phyloP scores from a whole-genome alignment of 805 yeast species.

The Zygosaccharomyces bisporus region DNA sequence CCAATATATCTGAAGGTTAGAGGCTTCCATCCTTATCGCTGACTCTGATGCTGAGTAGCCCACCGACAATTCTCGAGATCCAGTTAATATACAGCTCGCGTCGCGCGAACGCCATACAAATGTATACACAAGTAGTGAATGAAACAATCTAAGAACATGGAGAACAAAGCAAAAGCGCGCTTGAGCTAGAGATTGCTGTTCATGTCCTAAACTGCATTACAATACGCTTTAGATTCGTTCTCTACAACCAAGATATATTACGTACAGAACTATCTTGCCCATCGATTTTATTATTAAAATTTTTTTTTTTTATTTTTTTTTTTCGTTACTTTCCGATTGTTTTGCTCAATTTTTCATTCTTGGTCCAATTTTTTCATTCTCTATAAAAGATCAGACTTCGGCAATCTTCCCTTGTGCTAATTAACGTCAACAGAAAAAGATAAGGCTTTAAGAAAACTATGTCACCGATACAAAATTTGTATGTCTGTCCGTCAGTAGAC shows the following conservation, averaged over 20 bases:
- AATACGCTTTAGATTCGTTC: neutral
- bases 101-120: neutral
- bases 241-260: too few species aligned
- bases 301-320: too few species aligned
- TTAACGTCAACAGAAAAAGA: neutral
- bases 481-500: slow-evolving; percentile 4
- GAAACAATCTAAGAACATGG: too few species aligned
- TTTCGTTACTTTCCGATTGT: too few species aligned
- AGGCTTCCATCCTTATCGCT: slow-evolving; percentile 18
- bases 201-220: neutral
- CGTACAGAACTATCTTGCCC: slow-evolving; percentile 2
- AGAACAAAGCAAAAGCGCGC: neutral
- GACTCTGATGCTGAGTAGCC: neutral
- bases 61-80: neutral
- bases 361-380: too few species aligned
- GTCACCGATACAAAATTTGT: neutral
- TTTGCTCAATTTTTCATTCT: too few species aligned
- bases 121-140: too few species aligned
- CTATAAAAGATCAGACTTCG: too few species aligned
- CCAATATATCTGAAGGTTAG: slow-evolving; percentile 37
- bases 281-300: neutral
- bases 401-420: too few species aligned
- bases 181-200: too few species aligned
- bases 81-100: neutral
- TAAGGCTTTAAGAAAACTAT: neutral